Evolutionary conservation across 2,329 filamentous ascomycete genomes (phyloP), one percentile per base, ranked within the genome.

Genomic region (Neonectria magnoliae): DNA sequence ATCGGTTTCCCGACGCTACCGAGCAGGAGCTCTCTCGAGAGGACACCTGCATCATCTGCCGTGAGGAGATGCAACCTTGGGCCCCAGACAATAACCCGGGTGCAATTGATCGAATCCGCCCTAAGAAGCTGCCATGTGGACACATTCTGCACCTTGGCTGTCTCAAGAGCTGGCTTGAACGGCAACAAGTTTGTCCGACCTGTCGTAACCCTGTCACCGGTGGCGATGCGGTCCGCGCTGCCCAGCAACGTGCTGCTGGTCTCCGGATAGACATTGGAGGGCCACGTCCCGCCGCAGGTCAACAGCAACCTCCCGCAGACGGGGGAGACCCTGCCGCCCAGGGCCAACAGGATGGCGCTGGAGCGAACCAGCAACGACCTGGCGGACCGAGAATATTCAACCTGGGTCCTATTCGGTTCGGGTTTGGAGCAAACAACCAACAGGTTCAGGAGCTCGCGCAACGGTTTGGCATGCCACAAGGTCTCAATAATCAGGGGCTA

Each of bases 1-100:
- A 97, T 75, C 88, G 88, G 65, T 98, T 98, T 76, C 92, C 93
- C 5, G 96, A 99, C 77, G 96, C 96, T 1, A 97, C 93, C 1
- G 85, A 88, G 2, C 93, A 97, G 70, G 95, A 99, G 69, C 88
- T 99, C 25, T 83, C 85, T 29, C 87, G 92, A 53, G 95, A 98
- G 76, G 93, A 97, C 74, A 97, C 96, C 3, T 99, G 96, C 79
- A 99, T 99, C 72, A 97, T 99, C 60, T 99, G 96, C 79, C 90
- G 96, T 65, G 96, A 99, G 77, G 93, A 97, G 69, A 99, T 99
- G 96, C 88, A 88, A 36, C 89, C 91, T 1, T 97, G 93, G 92
- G 80, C 87, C 62, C 81, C 84, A 1, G 76, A 68, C 5, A 77
- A 80, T 81, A 88, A 76, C 82, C 88, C 70, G 84, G 90, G 88